phyloP scores from a whole-genome alignment of 1,284 basidiomycete species.

The Sporisorium reilianum region DNA sequence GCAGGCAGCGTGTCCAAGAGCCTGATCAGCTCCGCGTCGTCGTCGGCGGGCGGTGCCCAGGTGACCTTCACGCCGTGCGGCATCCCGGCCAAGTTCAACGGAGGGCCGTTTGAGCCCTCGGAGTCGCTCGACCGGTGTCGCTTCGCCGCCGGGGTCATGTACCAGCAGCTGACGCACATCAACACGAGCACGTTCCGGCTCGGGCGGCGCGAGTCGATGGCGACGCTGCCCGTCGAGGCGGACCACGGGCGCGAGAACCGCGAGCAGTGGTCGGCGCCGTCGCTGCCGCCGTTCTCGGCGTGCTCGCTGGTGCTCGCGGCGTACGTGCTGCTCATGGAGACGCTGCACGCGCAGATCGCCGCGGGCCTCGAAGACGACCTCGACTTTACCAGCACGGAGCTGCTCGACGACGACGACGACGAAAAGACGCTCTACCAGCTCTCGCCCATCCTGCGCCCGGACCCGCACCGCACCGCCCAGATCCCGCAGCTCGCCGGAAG shows the following conservation, averaged over 20 bases:
- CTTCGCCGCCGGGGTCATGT: constrained; percentile 56
- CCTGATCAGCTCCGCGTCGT: constrained; percentile 24
- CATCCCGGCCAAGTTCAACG: constrained; percentile 48
- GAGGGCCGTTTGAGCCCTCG: constrained; percentile 56
- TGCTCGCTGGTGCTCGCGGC: constrained; percentile 60
- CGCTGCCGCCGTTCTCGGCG: constrained; percentile 56
- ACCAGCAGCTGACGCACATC: constrained; percentile 42
- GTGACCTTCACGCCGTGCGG: constrained; percentile 27
- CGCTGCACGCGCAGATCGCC: constrained; percentile 54
- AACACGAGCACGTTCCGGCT: constrained; percentile 43
- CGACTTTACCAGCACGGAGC: constrained; percentile 28
- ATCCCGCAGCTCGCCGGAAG: constrained; percentile 27
- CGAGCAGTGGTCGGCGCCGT: constrained; percentile 50
- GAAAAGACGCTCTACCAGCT: constrained; percentile 23
- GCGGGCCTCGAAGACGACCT: constrained; percentile 35
- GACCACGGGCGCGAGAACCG: constrained; percentile 32
- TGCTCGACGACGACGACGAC: constrained; percentile 17
- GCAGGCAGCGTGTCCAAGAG: constrained; percentile 33
- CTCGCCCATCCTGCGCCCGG: constrained; percentile 38
- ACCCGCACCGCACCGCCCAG: constrained; percentile 27
- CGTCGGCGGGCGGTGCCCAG: constrained; percentile 5
- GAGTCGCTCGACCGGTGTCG: constrained; percentile 56
- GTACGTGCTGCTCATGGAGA: constrained; percentile 60
- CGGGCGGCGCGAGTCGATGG: constrained; percentile 45
- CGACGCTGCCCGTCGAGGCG: constrained; percentile 28